Conservation (phyloP, 2,329 filamentous ascomycete genomes). For the Hypocrella siamensis region DNA sequence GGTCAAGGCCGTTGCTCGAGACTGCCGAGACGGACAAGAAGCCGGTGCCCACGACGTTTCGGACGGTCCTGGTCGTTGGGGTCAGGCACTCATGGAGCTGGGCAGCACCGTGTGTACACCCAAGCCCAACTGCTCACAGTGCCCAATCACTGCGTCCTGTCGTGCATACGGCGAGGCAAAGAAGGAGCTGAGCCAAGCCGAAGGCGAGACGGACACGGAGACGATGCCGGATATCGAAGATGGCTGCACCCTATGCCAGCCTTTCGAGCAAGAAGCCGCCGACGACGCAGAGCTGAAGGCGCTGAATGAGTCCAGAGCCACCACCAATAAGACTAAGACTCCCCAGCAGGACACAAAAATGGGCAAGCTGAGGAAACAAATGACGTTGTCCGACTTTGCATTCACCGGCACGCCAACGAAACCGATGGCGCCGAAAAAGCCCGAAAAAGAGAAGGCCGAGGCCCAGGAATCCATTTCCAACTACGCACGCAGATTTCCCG, state of each 20-base stretch:
- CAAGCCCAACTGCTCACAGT: constrained; percentile 37
- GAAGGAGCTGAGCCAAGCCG: constrained; percentile 14
- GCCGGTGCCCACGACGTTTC: constrained; percentile 9
- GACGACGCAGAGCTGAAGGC: constrained; percentile 9
- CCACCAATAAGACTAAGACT: neutral
- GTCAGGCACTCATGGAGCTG: constrained; percentile 50
- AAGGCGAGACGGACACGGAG: constrained; percentile 4
- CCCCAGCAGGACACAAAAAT: neutral
- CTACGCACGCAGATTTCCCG: constrained; percentile 34
- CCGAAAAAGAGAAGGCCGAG: constrained; percentile 4
- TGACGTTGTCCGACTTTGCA: constrained; percentile 19
- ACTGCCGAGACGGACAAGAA: constrained; percentile 11
- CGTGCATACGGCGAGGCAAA: constrained; percentile 31
- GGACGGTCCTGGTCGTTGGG: constrained; percentile 42
- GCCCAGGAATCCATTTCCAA: constrained; percentile 20
- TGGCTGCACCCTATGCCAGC: constrained; percentile 29
- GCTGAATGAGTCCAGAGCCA: constrained; percentile 1
- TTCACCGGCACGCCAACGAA: constrained; percentile 11
- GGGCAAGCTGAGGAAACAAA: constrained; percentile 10
- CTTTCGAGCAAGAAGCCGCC: constrained; percentile 21
- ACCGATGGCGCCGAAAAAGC: neutral
- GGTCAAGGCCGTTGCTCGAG: constrained; percentile 32
- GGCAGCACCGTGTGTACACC: constrained; percentile 47
- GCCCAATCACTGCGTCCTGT: constrained; percentile 35
- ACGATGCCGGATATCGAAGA: constrained; percentile 31